phyloP scores from a whole-genome alignment of 1,284 basidiomycete genomes.

The Meripilus lineatus region DNA sequence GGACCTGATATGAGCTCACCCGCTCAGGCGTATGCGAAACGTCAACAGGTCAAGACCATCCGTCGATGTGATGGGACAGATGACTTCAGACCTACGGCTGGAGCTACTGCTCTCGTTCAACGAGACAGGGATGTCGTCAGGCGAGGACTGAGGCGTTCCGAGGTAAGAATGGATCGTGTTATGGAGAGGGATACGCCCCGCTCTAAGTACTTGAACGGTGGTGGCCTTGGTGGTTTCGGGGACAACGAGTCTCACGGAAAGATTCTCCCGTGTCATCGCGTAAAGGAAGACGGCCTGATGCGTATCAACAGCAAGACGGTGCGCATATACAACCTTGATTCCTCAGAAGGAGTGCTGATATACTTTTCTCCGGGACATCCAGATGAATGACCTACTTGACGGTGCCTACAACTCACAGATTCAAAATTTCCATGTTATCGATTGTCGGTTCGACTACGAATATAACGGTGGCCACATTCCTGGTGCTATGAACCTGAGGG shows the following conservation, averaged over 20 bases:
- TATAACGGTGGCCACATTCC: conserved; percentile 91
- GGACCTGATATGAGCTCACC: conserved; percentile 67
- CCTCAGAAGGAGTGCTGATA: too few relatives aligned
- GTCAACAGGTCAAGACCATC: conserved; percentile 69
- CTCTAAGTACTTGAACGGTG: conserved; percentile 34
- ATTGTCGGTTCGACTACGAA: conserved; percentile 98
- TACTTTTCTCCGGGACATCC: conserved; percentile 3
- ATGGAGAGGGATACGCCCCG: conserved; percentile 26
- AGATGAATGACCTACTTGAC: conserved; percentile 75
- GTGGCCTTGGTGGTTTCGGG: conserved; percentile 62
- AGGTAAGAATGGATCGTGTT: conserved; percentile 14
- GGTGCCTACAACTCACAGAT: conserved; percentile 68
- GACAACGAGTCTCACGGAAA: conserved; percentile 92
- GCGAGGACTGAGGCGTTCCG: conserved; percentile 39
- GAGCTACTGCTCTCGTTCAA: conserved; percentile 45
- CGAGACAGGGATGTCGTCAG: conserved; percentile 31
- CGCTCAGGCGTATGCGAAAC: conserved; percentile 69
- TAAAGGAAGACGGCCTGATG: conserved; percentile 94
- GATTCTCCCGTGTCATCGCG: conserved; percentile 89
- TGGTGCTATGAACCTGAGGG: conserved; percentile 91
- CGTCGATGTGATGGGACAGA: conserved; percentile 75
- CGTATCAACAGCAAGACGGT: conserved; percentile 82
- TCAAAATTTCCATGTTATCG: conserved; percentile 76
- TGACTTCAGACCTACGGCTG: conserved; percentile 66
- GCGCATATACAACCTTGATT: conserved; percentile 31